Evolutionary conservation across 805 yeast genomes (phyloP), one percentile per base, ranked within the genome.

Genomic region (Kazachstania martiniae): DNA sequence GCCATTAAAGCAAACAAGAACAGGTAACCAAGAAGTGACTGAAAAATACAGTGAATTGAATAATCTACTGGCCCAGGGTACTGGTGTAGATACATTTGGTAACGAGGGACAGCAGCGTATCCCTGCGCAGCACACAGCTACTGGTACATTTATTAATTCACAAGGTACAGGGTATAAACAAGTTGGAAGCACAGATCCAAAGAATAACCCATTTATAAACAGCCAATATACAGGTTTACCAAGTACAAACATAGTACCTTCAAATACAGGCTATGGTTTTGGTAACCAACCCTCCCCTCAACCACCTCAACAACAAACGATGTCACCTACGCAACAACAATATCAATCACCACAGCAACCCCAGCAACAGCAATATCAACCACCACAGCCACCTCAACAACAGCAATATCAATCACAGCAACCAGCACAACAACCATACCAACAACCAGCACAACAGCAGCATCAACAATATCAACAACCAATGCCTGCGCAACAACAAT

Each of bases 241-340:
- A 21, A 65, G 76, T 19, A 66, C 81, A 12, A 65, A 62, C 16
- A 70, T 84, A 37, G 75, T 77, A 30, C 87, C 94, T 5, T 76
- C 91, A 4, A 77, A 81, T 49, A 86, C 96, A 2, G 96, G 96
- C 2, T 86, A 76, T 51, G 96, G 96, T 1, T 86, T 86, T 58
- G 96, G 96, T 27, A 86, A 86, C 45, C 84, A 77, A 16, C 10
- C 33, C 12, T 4, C 32, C 18, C 18, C 4, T 5, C 15, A 17
- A 12, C 4, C 16, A 15, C 18, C 16, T n/a, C 19, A 16, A 21
- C 39, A 24, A 19, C 33, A 27, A 5, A 27, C 35, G 32, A 17
- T 8, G 8, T 10, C 32, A 28, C 7, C 24, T 19, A 10, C 31
- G 22, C 21, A 24, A 18, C 40, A 37, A 27, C 13, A 22, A 8